phyloP scores from a whole-genome alignment of 768 basidiomycete species.

The Pleurotus djamor region DNA sequence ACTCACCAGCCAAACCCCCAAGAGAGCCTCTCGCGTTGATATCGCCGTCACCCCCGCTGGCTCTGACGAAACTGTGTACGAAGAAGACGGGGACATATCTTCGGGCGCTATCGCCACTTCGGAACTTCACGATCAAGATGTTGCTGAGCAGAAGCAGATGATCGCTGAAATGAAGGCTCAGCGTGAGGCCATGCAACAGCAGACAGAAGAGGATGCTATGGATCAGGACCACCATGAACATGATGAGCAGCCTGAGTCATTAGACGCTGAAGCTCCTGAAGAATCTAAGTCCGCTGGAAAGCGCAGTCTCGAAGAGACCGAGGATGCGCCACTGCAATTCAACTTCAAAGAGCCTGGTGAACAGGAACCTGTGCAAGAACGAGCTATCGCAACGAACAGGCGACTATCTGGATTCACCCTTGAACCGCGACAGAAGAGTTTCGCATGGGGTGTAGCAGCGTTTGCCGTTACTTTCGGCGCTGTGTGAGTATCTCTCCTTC shows the following conservation, averaged over 20 bases:
- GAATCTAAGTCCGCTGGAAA: slow-evolving; percentile 32
- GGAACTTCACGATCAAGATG: slow-evolving; percentile 66
- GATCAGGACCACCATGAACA: too few species aligned
- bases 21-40: slow-evolving; percentile 13
- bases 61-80: slow-evolving; percentile 64
- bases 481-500: slow-evolving; percentile 61
- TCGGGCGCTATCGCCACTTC: slow-evolving; percentile 55
- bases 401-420: slow-evolving; percentile 42
- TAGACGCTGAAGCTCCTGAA: slow-evolving; percentile 15
- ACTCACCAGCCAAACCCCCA: slow-evolving; percentile 28
- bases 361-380: slow-evolving; percentile 37
- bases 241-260: slow-evolving; percentile 22
- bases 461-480: slow-evolving; percentile 84
- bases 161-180: slow-evolving; percentile 71
- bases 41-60: slow-evolving; percentile 44
- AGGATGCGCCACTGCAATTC: slow-evolving; percentile 45
- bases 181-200: slow-evolving; percentile 36
- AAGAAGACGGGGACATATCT: slow-evolving; percentile 46
- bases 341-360: slow-evolving; percentile 69
- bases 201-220: slow-evolving; percentile 18
- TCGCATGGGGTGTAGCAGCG: slow-evolving; percentile 82
- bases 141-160: slow-evolving; percentile 75
- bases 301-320: slow-evolving; percentile 56
- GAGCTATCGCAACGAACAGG: slow-evolving; percentile 60
- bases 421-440: slow-evolving; percentile 68